These are phyloP conservation scores for Boletus vinaceobasis DNA, from an alignment of 768 basidiomycete species.

Conservation along the genomic window DNA sequence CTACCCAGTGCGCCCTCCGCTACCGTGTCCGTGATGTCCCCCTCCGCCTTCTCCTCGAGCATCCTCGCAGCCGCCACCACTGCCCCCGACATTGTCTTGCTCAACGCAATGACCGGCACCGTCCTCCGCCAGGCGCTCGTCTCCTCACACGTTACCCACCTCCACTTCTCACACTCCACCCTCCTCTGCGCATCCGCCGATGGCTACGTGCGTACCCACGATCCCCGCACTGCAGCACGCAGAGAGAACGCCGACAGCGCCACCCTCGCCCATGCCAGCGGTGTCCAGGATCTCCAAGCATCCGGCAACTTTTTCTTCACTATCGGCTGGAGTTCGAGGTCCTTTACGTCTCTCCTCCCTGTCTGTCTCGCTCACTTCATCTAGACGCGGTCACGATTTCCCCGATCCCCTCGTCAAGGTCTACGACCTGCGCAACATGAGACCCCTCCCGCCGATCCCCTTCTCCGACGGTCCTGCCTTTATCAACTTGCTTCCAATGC, in stretches of 20 bases:
- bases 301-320: constrained; percentile 80
- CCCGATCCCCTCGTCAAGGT: constrained; percentile 93
- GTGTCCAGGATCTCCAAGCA: constrained; percentile 77
- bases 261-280: constrained; percentile 77
- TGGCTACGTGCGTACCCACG: constrained; percentile 69
- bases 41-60: constrained; percentile 49
- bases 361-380: constrained; percentile 8
- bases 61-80: constrained; percentile 58
- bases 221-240: constrained; percentile 58
- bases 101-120: constrained; percentile 73
- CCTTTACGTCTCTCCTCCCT: background rate
- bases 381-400: constrained; percentile 80
- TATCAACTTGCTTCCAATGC: constrained; percentile 73
- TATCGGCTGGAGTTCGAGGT: constrained; percentile 87
- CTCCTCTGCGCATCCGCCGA: constrained; percentile 70
- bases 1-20: constrained; percentile 31
- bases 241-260: constrained; percentile 49
- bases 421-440: constrained; percentile 83
- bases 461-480: constrained; percentile 88
- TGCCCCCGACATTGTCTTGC: constrained; percentile 58
- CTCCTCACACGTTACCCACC: constrained; percentile 59
- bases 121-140: constrained; percentile 54
- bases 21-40: constrained; percentile 42
- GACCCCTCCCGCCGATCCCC: constrained; percentile 77
- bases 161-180: constrained; percentile 61